These are phyloP conservation scores for Leccinum obscurum DNA, from an alignment of 768 basidiomycete species.

Conservation along the genomic window DNA sequence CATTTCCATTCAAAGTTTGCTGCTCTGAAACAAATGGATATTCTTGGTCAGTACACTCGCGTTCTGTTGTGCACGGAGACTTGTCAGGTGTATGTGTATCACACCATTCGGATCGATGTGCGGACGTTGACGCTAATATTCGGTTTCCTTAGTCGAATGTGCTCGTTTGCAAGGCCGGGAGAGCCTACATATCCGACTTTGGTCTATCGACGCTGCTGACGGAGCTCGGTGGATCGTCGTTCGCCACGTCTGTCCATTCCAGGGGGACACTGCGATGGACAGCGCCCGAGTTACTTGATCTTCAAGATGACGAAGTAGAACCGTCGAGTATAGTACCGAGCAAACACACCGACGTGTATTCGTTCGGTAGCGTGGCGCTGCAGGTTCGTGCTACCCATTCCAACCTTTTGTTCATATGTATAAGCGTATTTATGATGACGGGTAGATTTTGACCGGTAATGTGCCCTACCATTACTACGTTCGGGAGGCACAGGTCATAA, in stretches of 20 bases:
- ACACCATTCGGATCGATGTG: background rate
- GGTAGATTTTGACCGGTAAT: slow-evolving; percentile 14
- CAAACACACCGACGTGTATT: slow-evolving; percentile 19
- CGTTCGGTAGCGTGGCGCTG: slow-evolving; percentile 34
- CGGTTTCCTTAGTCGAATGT: slow-evolving; percentile 15
- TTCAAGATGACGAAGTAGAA: slow-evolving; percentile 18
- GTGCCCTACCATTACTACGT: slow-evolving; percentile 16
- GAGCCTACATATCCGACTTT: slow-evolving; percentile 39
- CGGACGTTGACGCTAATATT: background rate
- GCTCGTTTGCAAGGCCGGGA: slow-evolving; percentile 13
- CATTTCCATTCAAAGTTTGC: background rate
- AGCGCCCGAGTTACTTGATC: slow-evolving; percentile 33
- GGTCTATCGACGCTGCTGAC: slow-evolving; percentile 44
- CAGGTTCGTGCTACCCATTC: slow-evolving; percentile 11
- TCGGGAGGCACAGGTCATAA: slow-evolving; percentile 12
- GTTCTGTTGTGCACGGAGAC: slow-evolving; percentile 19
- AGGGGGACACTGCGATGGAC: slow-evolving; percentile 32
- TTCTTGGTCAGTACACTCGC: slow-evolving; percentile 16
- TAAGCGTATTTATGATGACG: background rate
- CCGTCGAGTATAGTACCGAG: slow-evolving; percentile 3
- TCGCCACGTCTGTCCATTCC: slow-evolving; percentile 34
- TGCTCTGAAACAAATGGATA: background rate
- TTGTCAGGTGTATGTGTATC: slow-evolving; percentile 22
- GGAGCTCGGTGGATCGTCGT: slow-evolving; percentile 39
- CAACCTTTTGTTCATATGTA: background rate